phyloP scores from a whole-genome alignment of 2,329 filamentous ascomycete species.

The Ceratocystis alfenasii region DNA sequence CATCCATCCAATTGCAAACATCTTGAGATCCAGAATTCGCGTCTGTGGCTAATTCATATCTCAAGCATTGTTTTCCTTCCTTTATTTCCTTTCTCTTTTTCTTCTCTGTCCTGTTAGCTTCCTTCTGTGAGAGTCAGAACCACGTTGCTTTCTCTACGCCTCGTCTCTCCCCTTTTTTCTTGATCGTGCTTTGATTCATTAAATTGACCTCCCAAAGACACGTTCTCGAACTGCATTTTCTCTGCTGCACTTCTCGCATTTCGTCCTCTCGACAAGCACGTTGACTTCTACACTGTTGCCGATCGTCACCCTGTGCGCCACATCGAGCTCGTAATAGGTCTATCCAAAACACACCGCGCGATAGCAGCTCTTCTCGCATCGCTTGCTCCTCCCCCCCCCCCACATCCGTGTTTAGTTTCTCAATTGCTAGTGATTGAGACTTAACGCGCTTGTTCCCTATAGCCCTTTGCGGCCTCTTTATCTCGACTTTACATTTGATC shows the following conservation, averaged over 20 bases:
- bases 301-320: neutral
- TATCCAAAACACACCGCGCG: neutral
- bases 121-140: neutral
- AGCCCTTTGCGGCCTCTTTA: slow-evolving; percentile 12
- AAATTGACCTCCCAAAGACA: slow-evolving; percentile 16
- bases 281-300: neutral
- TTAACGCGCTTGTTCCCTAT: slow-evolving; percentile 7
- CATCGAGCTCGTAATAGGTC: neutral
- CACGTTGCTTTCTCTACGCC: neutral
- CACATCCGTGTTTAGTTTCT: neutral
- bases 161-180: slow-evolving; percentile 19
- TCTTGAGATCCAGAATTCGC: slow-evolving; percentile 2
- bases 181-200: slow-evolving; percentile 21
- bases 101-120: neutral
- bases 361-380: slow-evolving; percentile 10
- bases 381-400: neutral
- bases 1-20: neutral
- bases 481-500: slow-evolving; percentile 10
- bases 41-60: neutral
- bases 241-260: neutral
- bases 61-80: slow-evolving; percentile 6
- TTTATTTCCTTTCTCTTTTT: neutral
- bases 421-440: slow-evolving; percentile 10
- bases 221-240: slow-evolving; percentile 6
- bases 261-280: slow-evolving; percentile 6